Base-by-base conservation (phyloP, 305 asterid species). In the Solanum hybrid region DNA sequence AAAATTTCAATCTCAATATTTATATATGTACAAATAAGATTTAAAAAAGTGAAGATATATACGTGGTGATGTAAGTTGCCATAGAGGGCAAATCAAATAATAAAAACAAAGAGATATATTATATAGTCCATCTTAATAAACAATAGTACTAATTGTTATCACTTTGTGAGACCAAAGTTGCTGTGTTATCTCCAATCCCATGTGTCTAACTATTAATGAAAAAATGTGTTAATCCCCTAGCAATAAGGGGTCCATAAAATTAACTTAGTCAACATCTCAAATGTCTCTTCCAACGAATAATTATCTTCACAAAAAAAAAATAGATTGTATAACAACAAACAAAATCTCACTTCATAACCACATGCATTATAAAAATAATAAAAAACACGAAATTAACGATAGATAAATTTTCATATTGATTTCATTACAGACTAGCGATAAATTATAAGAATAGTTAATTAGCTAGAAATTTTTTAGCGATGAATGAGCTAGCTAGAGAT, bases 211-310 rank as follows among this genome's bases (percentile, higher is more conserved):
- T 34, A 36, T 28, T 40, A 36, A 29, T 29, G 74, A 40, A 84
- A 67, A 76, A 80, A 61, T 89, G 86, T 36, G 81, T 82, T 90
- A 87, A 76, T 79, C 76, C 90, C 92, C 90, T 79, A 75, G 61
- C 81, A 89, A 61, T 64, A 81, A 88, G 13, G 93, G 92, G 92
- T 87, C 92, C 91, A 90, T 89, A 12, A 40, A 33, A 14, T 85
- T 78, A 85, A 90, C 86, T 89, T 86, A 80, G 92, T 90, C 92
- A 37, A 89, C 75, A 86, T 92, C 94, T 88, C 24, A 51, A 81
- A 18, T 76, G 94, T 91, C 92, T 88, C 86, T 90, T 91, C 90
- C 61, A 24, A 37, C 8, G 22, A 69, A 33, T 87, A 69, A 76
- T 73, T 74, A 88, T 88, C 89, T 75, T 42, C 85, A 73, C 11